A percentile compares a stretch with the other conserved stretches of the same genome.
Conservation (phyloP, 306 rosid species). For the Mimosa bimucronata region DNA sequence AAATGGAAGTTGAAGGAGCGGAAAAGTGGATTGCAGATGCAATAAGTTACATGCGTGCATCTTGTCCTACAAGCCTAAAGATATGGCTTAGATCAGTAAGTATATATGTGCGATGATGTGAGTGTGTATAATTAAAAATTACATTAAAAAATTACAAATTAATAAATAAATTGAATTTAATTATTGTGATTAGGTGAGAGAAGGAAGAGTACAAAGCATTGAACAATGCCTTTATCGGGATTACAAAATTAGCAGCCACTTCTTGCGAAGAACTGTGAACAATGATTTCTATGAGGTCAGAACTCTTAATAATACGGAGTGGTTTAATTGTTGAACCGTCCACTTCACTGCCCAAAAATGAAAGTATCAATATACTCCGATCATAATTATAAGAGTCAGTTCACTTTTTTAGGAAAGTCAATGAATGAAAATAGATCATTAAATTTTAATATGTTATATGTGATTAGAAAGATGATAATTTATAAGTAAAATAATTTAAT, state of each 20-base stretch:
- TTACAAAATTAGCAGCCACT: background rate
- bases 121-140: background rate
- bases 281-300: slow-evolving; percentile 11
- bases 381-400: no score
- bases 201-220: slow-evolving; percentile 1
- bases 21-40: slow-evolving; percentile 9
- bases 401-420: no score
- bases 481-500: no score
- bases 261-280: background rate
- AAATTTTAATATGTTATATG: no score
- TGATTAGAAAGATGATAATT: no score
- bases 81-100: slow-evolving; percentile 17
- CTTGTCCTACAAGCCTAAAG: background rate
- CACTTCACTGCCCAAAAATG: background rate
- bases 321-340: background rate
- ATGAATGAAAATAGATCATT: no score
- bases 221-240: slow-evolving; percentile 6
- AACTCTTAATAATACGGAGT: background rate
- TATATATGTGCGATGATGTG: background rate
- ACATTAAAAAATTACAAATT: background rate
- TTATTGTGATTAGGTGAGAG: slow-evolving; percentile 1
- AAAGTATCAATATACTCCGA: background rate
- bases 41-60: background rate
- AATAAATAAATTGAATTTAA: background rate
- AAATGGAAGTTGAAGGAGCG: background rate